Base-by-base conservation (phyloP, 805 yeast genomes). In the Candida arabinofermentans region DNA sequence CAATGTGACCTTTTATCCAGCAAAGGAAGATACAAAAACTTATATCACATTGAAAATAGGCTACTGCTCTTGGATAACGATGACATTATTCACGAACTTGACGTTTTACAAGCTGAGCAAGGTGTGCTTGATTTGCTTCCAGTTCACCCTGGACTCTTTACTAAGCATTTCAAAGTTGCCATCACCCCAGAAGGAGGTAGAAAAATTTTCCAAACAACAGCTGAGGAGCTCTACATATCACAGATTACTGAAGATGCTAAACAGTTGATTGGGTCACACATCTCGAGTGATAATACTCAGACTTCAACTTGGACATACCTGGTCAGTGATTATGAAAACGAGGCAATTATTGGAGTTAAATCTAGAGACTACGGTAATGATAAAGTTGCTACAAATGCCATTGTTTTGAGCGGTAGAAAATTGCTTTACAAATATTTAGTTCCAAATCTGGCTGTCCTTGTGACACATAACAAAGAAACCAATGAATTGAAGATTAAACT, bases 391-490 rank as follows among this genome's bases (percentile, higher is more conserved):
- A 81, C 83, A 12, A 58, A 82, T 36, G 97, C 95, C 8, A 71
- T 76, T 21, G 76, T 84, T 0, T 64, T 85, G 23, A 81, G 83
- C 17, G 81, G 84, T 51, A 74, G 87, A 56, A 70, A 81, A 1
- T 91, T 87, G 1, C 64, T 88, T 30, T 88, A 90, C 74, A 93
- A 91, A 62, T 90, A 84, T 59, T 64, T 90, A 45, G 73, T 85
- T 54, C 95, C 95, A 17, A 79, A 86, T 53, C 68, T 83, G 2
- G 72, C 78, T 1, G 68, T 80, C 17, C 72, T 81, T 2, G 64
- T 81, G 0, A 58, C 69, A 8, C 52, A 55, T 27, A 42, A 53
- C 34, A 51, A 60, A 18, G 55, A 69, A 36, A 42, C 50, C 3
- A 44, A 51, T 0, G 35, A 29, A 0, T 52, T 88, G 27, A 65